These are phyloP conservation scores for Yamadazyma buinensis DNA, from an alignment of 1,139 yeast species.

Conservation along the genomic window DNA sequence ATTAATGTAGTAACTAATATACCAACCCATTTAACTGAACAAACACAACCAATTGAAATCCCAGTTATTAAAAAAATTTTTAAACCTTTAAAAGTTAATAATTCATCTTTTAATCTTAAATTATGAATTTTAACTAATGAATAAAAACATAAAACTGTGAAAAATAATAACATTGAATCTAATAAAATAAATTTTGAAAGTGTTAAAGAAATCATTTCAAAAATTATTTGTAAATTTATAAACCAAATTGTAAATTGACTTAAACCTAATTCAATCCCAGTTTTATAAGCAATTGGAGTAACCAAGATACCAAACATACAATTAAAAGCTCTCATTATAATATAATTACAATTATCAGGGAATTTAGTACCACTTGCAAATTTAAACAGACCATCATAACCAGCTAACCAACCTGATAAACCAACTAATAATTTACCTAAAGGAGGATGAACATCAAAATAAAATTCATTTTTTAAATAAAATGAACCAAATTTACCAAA, in stretches of 20 bases:
- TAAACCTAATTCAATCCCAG: slow-evolving; percentile 82
- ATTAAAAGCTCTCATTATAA: slow-evolving; percentile 91
- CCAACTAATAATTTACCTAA: slow-evolving; percentile 97
- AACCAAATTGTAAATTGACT: slow-evolving; percentile 84
- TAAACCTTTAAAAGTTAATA: slow-evolving; percentile 45
- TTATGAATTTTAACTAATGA: slow-evolving; percentile 55
- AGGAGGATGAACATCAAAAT: slow-evolving; percentile 98
- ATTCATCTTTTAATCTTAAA: slow-evolving; percentile 30
- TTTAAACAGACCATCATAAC: slow-evolving; percentile 93
- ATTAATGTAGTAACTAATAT: slow-evolving; percentile 77
- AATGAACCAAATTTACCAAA: slow-evolving; percentile 95
- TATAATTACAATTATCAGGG: slow-evolving; percentile 84
- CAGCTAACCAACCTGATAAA: slow-evolving; percentile 88
- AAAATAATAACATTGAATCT: slow-evolving; percentile 90
- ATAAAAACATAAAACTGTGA: slow-evolving; percentile 60
- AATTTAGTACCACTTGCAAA: slow-evolving; percentile 84
- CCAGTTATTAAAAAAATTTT: slow-evolving; percentile 69
- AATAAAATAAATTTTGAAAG: slow-evolving; percentile 87
- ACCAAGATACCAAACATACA: slow-evolving; percentile 86
- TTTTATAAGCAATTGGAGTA: slow-evolving; percentile 91
- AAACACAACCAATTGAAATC: slow-evolving; percentile 83
- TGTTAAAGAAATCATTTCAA: slow-evolving; percentile 84
- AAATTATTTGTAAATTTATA: slow-evolving; percentile 78
- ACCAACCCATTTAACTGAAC: slow-evolving; percentile 96
- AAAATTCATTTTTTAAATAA: slow-evolving; percentile 87